phyloP scores from a whole-genome alignment of 768 basidiomycete species.

The Pilatotrama ljubarskyi region DNA sequence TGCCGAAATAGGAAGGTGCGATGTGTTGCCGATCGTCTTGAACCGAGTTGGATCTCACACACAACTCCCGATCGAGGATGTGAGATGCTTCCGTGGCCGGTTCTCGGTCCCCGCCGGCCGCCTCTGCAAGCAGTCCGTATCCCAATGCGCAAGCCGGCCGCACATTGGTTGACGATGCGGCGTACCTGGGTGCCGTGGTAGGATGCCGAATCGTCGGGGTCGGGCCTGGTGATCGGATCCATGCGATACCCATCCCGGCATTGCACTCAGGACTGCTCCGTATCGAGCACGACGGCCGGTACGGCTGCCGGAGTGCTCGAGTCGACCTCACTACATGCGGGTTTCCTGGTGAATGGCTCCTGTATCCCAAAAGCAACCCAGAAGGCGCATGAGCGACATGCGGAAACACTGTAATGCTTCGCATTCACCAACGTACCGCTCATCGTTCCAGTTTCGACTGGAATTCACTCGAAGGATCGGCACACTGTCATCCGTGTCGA shows the following conservation, averaged over 20 bases:
- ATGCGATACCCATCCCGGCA: neutral
- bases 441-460: neutral
- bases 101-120: neutral
- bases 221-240: slow-evolving; percentile 1
- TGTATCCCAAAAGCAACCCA: too few relatives aligned
- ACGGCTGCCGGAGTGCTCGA: too few relatives aligned
- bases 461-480: neutral
- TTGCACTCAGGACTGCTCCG: neutral
- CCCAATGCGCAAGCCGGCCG: neutral
- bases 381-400: too few relatives aligned
- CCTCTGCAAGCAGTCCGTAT: neutral
- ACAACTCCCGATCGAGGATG: neutral
- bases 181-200: neutral
- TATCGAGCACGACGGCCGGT: neutral
- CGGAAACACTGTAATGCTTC: too few relatives aligned
- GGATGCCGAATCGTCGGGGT: neutral
- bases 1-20: neutral
- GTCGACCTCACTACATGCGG: too few relatives aligned
- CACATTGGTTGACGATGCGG: neutral
- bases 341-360: too few relatives aligned
- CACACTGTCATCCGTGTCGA: too few relatives aligned
- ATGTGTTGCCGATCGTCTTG: neutral
- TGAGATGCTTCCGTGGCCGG: slow-evolving; percentile 8
- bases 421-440: neutral
- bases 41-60: neutral